Conservation (phyloP, 495 filamentous ascomycete genomes). For the Rusavskia elegans region DNA sequence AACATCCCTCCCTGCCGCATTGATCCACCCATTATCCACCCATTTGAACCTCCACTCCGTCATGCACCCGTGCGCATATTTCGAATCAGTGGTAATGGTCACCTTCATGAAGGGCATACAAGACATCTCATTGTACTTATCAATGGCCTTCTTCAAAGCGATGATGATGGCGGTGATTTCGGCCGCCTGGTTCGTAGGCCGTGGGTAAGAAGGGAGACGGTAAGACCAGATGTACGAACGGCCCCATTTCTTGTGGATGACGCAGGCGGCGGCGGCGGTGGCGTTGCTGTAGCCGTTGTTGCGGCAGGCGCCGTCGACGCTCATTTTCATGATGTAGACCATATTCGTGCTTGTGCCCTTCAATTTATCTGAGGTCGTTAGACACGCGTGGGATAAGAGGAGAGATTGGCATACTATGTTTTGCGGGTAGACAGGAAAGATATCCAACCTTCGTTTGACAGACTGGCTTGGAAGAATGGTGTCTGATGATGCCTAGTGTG, state of each 20-base stretch:
- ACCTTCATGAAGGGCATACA: background rate
- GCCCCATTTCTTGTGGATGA: conserved; percentile 5
- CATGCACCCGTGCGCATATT: conserved; percentile 1
- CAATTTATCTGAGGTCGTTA: too few relatives aligned
- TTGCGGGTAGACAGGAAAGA: too few relatives aligned
- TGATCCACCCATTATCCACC: background rate
- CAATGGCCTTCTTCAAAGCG: conserved; percentile 18
- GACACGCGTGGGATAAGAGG: too few relatives aligned
- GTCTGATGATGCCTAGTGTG: too few relatives aligned
- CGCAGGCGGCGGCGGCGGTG: conserved; percentile 23
- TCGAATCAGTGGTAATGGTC: background rate
- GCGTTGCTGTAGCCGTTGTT: conserved; percentile 15
- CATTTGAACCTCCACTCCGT: background rate
- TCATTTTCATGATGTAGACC: conserved; percentile 25
- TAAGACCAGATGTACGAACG: background rate
- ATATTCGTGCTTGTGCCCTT: conserved; percentile 6
- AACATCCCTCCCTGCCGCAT: background rate
- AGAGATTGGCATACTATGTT: too few relatives aligned
- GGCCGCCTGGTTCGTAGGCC: conserved; percentile 25
- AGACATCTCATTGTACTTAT: conserved; percentile 12
- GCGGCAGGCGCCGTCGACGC: conserved; percentile 24
- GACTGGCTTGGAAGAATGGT: too few relatives aligned
- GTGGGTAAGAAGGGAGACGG: conserved; percentile 4
- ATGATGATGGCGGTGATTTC: conserved; percentile 24
- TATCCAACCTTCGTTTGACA: too few relatives aligned